A percentile compares a stretch with the other conserved stretches of the same genome.
phyloP scores from a whole-genome alignment of 2,329 filamentous ascomycete genomes.

The Epichloe typhina region DNA sequence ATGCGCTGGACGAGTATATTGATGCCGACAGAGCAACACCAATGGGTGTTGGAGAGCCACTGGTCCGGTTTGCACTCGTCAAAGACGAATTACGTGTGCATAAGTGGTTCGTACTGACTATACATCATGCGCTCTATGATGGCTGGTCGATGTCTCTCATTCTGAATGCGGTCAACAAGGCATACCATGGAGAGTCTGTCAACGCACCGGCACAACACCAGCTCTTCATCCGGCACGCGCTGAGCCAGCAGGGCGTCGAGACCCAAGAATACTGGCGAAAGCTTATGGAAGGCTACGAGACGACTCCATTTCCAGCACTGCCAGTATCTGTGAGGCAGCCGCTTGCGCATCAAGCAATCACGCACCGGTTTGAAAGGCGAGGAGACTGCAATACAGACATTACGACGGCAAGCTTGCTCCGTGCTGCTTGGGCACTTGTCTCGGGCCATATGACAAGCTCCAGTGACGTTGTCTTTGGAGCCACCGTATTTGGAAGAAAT shows the following conservation, averaged over 20 bases:
- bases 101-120: slow-evolving; percentile 25
- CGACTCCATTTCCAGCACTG: slow-evolving; percentile 29
- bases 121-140: slow-evolving; percentile 40
- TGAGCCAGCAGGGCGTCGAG: slow-evolving; percentile 19
- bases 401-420: slow-evolving; percentile 7
- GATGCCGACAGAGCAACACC: slow-evolving; percentile 20
- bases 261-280: slow-evolving; percentile 30
- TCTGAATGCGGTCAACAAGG: slow-evolving; percentile 18
- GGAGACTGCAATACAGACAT: slow-evolving; percentile 14
- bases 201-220: slow-evolving; percentile 19
- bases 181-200: background rate
- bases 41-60: slow-evolving; percentile 25
- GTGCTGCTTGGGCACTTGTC: slow-evolving; percentile 36
- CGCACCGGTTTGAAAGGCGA: slow-evolving; percentile 8
- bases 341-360: slow-evolving; percentile 31
- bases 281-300: slow-evolving; percentile 24
- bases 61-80: slow-evolving; percentile 28
- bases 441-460: slow-evolving; percentile 31
- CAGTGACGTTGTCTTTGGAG: slow-evolving; percentile 28
- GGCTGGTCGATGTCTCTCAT: slow-evolving; percentile 31
- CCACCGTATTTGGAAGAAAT: slow-evolving; percentile 27
- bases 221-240: slow-evolving; percentile 30
- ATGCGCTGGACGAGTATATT: slow-evolving; percentile 22
- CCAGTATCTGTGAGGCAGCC: slow-evolving; percentile 29
- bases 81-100: slow-evolving; percentile 14